Percentiles rank a stretch among this genome's conserved stretches.
Evolutionary conservation across 202 grass and related monocot genomes (phyloP).

Genomic region (Schoenoplectus triqueter): DNA sequence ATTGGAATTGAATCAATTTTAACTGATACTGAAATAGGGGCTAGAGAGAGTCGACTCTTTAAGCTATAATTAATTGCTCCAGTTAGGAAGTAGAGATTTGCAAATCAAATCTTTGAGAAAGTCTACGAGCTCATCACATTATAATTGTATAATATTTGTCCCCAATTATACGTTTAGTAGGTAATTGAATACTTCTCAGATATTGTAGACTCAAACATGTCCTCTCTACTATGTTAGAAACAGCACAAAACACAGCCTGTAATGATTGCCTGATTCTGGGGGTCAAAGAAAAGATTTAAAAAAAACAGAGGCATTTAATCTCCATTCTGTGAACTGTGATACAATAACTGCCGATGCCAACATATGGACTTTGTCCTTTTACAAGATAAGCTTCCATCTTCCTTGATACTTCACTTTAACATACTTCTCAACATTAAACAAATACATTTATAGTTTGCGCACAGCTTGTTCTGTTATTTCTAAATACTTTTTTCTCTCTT

Average conservation of each 20-base stretch:
- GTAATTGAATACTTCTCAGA: conserved; percentile 10
- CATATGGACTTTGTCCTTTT: neutral
- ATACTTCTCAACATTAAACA: neutral
- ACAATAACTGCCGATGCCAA: neutral
- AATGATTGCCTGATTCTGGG: neutral
- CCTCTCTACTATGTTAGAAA: neutral
- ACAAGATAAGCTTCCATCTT: neutral
- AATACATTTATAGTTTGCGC: neutral
- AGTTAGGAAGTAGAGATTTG: conserved; percentile 5
- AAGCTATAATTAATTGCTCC: neutral
- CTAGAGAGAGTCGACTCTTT: too few species aligned
- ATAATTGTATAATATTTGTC: neutral
- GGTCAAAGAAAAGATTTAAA: neutral
- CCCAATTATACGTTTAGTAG: neutral
- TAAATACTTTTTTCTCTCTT: neutral
- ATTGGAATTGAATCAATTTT: too few species aligned
- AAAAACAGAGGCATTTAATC: neutral
- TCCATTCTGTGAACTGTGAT: neutral
- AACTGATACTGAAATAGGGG: too few species aligned
- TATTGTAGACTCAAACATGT: neutral
- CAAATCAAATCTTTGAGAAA: neutral
- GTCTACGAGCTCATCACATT: neutral
- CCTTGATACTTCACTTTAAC: neutral
- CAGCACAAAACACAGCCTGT: neutral
- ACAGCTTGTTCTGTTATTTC: neutral